These are phyloP conservation scores for Penicillium tannophilum DNA, from an alignment of 495 filamentous ascomycete genomes.

Conservation along the genomic window DNA sequence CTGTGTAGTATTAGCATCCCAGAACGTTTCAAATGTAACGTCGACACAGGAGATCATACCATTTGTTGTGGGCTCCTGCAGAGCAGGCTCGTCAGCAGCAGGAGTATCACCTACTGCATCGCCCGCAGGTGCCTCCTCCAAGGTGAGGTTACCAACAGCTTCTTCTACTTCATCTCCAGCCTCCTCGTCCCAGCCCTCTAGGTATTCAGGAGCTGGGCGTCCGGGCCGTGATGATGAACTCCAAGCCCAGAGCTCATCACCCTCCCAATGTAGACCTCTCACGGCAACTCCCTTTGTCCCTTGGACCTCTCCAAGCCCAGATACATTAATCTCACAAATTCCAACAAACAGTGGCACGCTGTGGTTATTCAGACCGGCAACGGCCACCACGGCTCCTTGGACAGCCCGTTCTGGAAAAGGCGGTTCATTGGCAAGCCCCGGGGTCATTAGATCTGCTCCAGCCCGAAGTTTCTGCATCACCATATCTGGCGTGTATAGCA, in stretches of 20 bases:
- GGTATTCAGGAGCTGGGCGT: conserved; percentile 48
- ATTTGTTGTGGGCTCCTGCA: conserved; percentile 57
- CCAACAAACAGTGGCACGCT: conserved; percentile 68
- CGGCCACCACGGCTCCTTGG: conserved; percentile 64
- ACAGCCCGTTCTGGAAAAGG: conserved; percentile 65
- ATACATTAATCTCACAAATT: conserved; percentile 67
- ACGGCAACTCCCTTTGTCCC: conserved; percentile 72
- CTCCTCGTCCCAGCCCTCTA: conserved; percentile 49
- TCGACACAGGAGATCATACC: conserved; percentile 35
- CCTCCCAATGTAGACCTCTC: conserved; percentile 68
- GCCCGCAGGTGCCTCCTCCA: conserved; percentile 34
- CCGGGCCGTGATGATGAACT: conserved; percentile 58
- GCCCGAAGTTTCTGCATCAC: conserved; percentile 65
- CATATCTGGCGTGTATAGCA: conserved; percentile 63
- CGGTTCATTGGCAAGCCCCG: conserved; percentile 68
- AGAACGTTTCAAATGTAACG: neutral
- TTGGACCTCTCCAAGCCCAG: conserved; percentile 56
- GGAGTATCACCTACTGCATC: conserved; percentile 32
- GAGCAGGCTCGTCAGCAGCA: conserved; percentile 24
- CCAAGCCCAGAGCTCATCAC: conserved; percentile 74
- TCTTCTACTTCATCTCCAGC: conserved; percentile 38
- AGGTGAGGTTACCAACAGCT: conserved; percentile 41
- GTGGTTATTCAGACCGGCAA: conserved; percentile 62
- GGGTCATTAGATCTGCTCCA: conserved; percentile 76
- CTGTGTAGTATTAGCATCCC: conserved; percentile 38